Evolutionary conservation across 805 yeast species (phyloP), one percentile per base, ranked within the genome.

Genomic region (Candida hungchunana): DNA sequence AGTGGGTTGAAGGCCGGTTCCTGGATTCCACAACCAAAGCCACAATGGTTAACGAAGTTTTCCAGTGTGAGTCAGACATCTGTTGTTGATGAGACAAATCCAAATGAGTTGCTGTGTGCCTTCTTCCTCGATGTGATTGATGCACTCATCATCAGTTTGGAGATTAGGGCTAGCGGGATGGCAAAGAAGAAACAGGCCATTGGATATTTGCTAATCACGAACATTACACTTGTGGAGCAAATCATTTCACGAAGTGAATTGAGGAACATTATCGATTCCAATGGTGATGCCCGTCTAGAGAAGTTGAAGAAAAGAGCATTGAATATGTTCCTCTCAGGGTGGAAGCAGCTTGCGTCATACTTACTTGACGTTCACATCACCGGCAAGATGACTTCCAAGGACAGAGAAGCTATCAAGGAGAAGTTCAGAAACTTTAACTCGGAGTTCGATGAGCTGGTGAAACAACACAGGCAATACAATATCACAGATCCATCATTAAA

Each of bases 111-210:
- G 44, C 58, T 87, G 22, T 71, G 87, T 1, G 69, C 82, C 29
- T 89, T 73, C 51, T 72, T 77, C 42, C 73, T 88, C 34, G 97
- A 90, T 56, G 69, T 82, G 29, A 70, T 90, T 28, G 96, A 89
- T 56, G 77, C 79, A 29, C 69, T 86, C 18, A 68, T 80, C 54
- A 65, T 79, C 21, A 71, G 72, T 35, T 60, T 89, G 31, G 94
- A 83, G 54, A 64, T 75, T 34, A 71, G 71, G 44, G 75, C 83
- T 19, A 69, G 70, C 5, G 44, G 41, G 28, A 26, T 43, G 22
- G 53, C 25, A 44, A 60, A 39, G 40, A 54, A 46, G 31, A 64
- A 62, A 35, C 66, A 63, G 36, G 55, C 65, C 18, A 55, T 83
- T 42, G 96, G 96, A 2, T 76, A 75, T 45, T 73, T 82, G 57